Conservation (phyloP, 163 green algal genomes). For the Coccomyxa subellipsoidea region DNA sequence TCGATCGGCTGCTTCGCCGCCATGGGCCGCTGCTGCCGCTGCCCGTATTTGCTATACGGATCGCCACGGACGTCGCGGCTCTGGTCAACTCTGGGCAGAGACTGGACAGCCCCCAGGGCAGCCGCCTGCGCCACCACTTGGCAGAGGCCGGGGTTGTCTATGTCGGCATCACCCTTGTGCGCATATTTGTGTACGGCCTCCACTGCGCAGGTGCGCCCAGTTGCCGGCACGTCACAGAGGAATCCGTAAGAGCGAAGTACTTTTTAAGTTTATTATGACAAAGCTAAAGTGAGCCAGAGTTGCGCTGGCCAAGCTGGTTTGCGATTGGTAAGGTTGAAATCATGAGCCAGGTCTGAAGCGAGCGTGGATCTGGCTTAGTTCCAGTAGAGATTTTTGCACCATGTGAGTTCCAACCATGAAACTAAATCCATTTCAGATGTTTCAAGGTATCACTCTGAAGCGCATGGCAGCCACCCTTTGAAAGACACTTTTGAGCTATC, state of each 20-base stretch:
- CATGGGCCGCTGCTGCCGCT: slow-evolving; percentile 10
- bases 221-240: not conserved
- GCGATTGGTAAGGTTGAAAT: not conserved
- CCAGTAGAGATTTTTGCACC: too few species aligned
- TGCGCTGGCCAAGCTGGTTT: not conserved
- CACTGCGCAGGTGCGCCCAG: not conserved
- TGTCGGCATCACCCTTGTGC: not conserved
- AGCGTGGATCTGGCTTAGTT: too few species aligned
- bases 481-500: too few species aligned
- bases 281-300: not conserved
- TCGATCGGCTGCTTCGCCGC: slow-evolving; percentile 9
- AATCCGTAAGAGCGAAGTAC: not conserved
- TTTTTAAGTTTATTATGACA: too few species aligned
- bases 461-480: too few species aligned
- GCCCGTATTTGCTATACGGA: not conserved
- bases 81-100: not conserved
- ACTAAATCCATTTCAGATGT: too few species aligned
- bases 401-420: too few species aligned
- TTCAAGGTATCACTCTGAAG: too few species aligned
- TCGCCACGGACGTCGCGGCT: not conserved
- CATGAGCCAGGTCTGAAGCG: not conserved
- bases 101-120: not conserved
- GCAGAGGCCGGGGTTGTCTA: not conserved
- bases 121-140: not conserved
- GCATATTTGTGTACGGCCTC: not conserved